Conservation (phyloP, 129 eudicot genomes). For the Chrysanthemum lavandulifolium region DNA sequence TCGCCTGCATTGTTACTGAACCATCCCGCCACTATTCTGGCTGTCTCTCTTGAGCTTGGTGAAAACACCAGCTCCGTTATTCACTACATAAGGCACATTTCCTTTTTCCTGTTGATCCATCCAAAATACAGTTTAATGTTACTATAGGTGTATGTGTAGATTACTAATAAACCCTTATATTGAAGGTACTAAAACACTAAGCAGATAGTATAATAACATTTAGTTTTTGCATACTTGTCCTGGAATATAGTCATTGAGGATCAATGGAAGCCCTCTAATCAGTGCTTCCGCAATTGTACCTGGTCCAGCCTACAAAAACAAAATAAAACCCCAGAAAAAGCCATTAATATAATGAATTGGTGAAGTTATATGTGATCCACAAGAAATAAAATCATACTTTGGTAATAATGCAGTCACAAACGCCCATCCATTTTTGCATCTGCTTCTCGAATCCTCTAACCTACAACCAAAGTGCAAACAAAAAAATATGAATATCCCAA, state of each 20-base stretch:
- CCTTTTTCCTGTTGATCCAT: constrained; percentile 66
- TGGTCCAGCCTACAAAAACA: constrained; percentile 76
- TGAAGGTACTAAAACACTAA: not conserved
- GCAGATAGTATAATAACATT: not conserved
- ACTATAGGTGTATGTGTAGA: not conserved
- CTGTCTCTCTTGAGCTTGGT: constrained; percentile 74
- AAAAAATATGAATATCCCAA: too few relatives aligned
- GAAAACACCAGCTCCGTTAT: constrained; percentile 92
- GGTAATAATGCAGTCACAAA: constrained; percentile 94
- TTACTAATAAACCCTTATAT: not conserved
- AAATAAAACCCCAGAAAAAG: too few relatives aligned
- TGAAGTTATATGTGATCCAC: too few relatives aligned
- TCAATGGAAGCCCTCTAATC: constrained; percentile 93
- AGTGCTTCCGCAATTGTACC: constrained; percentile 97
- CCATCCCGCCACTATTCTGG: constrained; percentile 80
- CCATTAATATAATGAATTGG: not conserved
- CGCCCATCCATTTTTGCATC: constrained; percentile 98
- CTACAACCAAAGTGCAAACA: constrained; percentile 24
- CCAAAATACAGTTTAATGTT: not conserved
- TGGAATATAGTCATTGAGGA: constrained; percentile 96
- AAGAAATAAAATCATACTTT: constrained; percentile 44
- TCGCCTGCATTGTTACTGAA: constrained; percentile 76
- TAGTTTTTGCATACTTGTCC: constrained; percentile 67
- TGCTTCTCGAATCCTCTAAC: constrained; percentile 87
- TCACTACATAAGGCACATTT: constrained; percentile 89